A percentile compares a stretch with the other conserved stretches of the same genome.
Conservation (phyloP, 2,329 filamentous ascomycete genomes). For the Colletotrichum gigasporum region DNA sequence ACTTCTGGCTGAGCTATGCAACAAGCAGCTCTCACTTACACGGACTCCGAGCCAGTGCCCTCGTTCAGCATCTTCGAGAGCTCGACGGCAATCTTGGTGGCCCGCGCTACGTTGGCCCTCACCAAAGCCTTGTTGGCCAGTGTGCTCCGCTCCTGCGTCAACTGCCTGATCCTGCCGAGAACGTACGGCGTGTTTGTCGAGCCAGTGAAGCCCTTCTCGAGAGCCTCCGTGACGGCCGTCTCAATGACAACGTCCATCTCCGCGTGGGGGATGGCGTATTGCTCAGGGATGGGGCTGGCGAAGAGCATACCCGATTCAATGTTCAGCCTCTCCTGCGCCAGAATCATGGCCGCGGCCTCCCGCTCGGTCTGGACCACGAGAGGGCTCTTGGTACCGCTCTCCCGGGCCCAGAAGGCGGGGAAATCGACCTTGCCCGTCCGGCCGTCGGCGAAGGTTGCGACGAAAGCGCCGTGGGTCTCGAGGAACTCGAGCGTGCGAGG, state of each 20-base stretch:
- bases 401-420: slow-evolving; percentile 90
- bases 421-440: slow-evolving; percentile 79
- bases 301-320: slow-evolving; percentile 85
- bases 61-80: slow-evolving; percentile 47
- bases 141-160: slow-evolving; percentile 77
- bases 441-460: slow-evolving; percentile 90
- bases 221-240: slow-evolving; percentile 72
- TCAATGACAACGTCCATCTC: slow-evolving; percentile 78
- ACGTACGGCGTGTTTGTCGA: slow-evolving; percentile 88
- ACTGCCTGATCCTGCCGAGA: slow-evolving; percentile 78
- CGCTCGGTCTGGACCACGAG: slow-evolving; percentile 76
- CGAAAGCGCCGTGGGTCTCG: slow-evolving; percentile 78
- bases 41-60: slow-evolving; percentile 12
- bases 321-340: slow-evolving; percentile 77
- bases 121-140: slow-evolving; percentile 76
- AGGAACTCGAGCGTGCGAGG: slow-evolving; percentile 84
- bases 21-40: slow-evolving; percentile 29
- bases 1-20: slow-evolving; percentile 27
- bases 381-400: slow-evolving; percentile 85
- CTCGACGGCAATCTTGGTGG: slow-evolving; percentile 63
- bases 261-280: slow-evolving; percentile 73
- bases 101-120: slow-evolving; percentile 61
- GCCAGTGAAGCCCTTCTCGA: slow-evolving; percentile 73
- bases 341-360: slow-evolving; percentile 89
- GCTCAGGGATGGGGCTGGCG: slow-evolving; percentile 84